phyloP scores from a whole-genome alignment of 2,329 filamentous ascomycete species.

The Waltergamsia citrina region DNA sequence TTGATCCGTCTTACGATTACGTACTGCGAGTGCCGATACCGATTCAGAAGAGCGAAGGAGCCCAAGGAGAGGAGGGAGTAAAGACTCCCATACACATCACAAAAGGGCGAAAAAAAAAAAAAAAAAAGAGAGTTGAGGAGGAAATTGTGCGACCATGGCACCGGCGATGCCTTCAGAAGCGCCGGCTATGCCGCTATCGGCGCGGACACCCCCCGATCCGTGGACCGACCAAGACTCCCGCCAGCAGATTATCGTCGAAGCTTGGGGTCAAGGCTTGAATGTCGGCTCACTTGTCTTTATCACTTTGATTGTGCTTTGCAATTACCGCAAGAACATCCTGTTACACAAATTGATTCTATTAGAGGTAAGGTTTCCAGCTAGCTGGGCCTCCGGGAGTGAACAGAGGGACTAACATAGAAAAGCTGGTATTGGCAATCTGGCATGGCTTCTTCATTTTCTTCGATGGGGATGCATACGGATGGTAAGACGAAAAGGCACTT shows the following conservation, averaged over 20 bases:
- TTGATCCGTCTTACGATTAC: too few species aligned
- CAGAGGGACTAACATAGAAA: not conserved
- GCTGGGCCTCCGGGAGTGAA: not conserved
- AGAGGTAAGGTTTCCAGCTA: conserved; percentile 5
- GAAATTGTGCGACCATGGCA: too few species aligned
- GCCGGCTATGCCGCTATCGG: too few species aligned
- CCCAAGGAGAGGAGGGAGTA: too few species aligned
- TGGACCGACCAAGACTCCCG: conserved; percentile 1
- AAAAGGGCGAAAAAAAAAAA: too few species aligned
- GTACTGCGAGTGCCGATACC: too few species aligned
- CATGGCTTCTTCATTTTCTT: conserved; percentile 9
- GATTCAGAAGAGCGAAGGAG: too few species aligned
- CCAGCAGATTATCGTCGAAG: conserved; percentile 7
- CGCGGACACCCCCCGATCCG: not conserved
- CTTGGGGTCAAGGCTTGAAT: conserved; percentile 8
- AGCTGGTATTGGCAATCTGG: conserved; percentile 6
- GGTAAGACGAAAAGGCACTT: conserved; percentile 1
- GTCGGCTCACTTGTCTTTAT: conserved; percentile 7
- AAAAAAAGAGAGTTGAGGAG: too few species aligned
- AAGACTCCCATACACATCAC: too few species aligned
- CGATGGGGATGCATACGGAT: conserved; percentile 4
- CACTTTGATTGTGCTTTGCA: conserved; percentile 7
- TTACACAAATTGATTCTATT: conserved; percentile 9
- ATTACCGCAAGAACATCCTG: conserved; percentile 8
- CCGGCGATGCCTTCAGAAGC: too few species aligned